Evolutionary conservation across 2,329 filamentous ascomycete genomes (phyloP), one percentile per base, ranked within the genome.

Genomic region (Thielaviopsis euricoi): DNA sequence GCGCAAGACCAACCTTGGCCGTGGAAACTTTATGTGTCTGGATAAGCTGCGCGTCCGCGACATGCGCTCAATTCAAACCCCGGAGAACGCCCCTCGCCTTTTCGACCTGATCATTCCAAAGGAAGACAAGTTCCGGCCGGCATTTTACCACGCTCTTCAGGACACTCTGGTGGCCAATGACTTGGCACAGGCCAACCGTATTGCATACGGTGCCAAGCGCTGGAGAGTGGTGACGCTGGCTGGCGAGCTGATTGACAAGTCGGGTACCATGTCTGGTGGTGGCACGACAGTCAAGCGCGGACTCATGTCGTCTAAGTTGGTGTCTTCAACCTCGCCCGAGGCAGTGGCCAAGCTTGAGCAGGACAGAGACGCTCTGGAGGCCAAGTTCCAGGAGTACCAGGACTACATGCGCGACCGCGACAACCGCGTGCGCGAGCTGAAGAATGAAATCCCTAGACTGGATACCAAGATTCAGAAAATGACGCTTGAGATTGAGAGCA

Each of bases 191-290:
- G 94, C 93, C 1, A 96, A 97, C 70, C 84, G 93, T 52, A 96
- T 98, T 63, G 93, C 93, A 7, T 98, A 97, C 66, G 91, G 93
- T 49, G 87, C 87, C 52, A 87, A 83, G 73, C 77, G 93, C 69
- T 98, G 93, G 93, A 84, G 93, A 63, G 93, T 98, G 2, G 93
- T 98, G 48, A 98, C 93, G 0, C 79, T 98, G 1, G 89, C 90
- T 61, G 93, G 93, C 53, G 90, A 96, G 69, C 78, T 98, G 56
- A 97, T 98, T 64, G 93, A 98, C 73, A 94, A 94, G 68, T 96
- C 91, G 0, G 93, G 93, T 76, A 97, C 93, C 40, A 97, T 98
- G 93, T 95, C 88, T 60, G 93, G 93, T 75, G 93, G 93, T 76
- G 93, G 93, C 58, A 91, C 82, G 52, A 87, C 87, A 17, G 87